phyloP scores from a whole-genome alignment of 2,329 filamentous ascomycete genomes.

The Ceratocystis lukuohia region DNA sequence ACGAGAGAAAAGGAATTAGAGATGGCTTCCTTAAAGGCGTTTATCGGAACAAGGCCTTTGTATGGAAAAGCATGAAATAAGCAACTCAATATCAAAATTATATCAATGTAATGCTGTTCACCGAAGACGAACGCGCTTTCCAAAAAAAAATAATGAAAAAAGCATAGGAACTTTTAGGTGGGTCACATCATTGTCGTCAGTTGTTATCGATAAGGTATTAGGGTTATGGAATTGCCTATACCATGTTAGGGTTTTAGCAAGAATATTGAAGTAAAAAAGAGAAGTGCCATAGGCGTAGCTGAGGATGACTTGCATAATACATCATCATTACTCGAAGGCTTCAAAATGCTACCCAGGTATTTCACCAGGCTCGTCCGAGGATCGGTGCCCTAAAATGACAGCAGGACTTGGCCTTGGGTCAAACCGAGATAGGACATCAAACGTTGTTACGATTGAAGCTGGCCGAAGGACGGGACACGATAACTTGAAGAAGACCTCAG shows the following conservation, averaged over 20 bases:
- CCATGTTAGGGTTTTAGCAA: not conserved
- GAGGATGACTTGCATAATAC: no score
- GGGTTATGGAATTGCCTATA: rapidly evolving
- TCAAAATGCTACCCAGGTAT: not conserved
- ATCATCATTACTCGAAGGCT: no score
- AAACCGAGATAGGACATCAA: not conserved
- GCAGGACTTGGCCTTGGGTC: not conserved
- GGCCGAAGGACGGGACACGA: not conserved
- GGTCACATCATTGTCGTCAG: not conserved
- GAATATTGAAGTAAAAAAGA: no score
- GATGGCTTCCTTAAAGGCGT: not conserved
- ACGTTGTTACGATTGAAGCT: not conserved
- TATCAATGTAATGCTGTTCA: not conserved
- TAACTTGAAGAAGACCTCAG: not conserved
- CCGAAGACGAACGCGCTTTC: not conserved
- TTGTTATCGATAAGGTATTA: not conserved
- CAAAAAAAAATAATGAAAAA: not conserved
- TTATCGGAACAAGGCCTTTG: not conserved
- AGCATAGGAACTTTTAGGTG: slow-evolving; percentile 17
- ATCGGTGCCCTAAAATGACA: not conserved
- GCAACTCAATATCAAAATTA: not conserved
- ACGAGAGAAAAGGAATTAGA: not conserved
- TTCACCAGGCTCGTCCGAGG: not conserved
- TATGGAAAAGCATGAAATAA: not conserved
- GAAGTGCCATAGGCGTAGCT: no score